Conservation (phyloP, 495 filamentous ascomycete genomes). For the Articulospora tetracladia region DNA sequence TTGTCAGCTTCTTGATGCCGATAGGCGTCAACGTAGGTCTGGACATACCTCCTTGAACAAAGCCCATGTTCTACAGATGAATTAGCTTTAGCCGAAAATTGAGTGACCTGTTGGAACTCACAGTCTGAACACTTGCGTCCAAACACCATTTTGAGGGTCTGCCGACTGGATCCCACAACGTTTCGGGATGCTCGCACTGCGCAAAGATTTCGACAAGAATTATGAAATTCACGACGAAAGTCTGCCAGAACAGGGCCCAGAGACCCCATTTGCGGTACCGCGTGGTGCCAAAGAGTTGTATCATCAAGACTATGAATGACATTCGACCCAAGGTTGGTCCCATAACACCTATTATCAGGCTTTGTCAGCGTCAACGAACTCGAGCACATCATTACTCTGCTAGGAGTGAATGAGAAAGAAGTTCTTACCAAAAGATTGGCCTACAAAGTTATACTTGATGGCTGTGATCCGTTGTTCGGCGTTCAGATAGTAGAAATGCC, state of each 20-base stretch:
- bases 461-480: not conserved
- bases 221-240: conserved; percentile 3
- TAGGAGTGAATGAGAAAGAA: not conserved
- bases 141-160: conserved; percentile 8
- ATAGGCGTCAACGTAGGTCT: not conserved
- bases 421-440: conserved; percentile 2
- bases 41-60: conserved; percentile 8
- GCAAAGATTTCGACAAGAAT: conserved; percentile 6
- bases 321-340: conserved; percentile 5
- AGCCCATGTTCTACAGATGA: not conserved
- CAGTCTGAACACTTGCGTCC: conserved; percentile 4
- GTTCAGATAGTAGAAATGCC: conserved; percentile 10
- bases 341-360: not conserved
- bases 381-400: not conserved
- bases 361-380: not conserved
- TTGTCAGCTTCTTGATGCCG: not conserved
- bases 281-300: conserved; percentile 9
- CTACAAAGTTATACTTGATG: not conserved
- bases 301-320: conserved; percentile 7
- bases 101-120: not conserved
- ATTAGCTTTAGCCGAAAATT: not conserved
- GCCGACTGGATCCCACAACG: conserved; percentile 7
- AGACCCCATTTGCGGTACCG: not conserved
- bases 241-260: not conserved
- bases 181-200: conserved; percentile 4